Conservation (phyloP, 2,329 filamentous ascomycete species). For the Dothiorella sarmentorum region DNA sequence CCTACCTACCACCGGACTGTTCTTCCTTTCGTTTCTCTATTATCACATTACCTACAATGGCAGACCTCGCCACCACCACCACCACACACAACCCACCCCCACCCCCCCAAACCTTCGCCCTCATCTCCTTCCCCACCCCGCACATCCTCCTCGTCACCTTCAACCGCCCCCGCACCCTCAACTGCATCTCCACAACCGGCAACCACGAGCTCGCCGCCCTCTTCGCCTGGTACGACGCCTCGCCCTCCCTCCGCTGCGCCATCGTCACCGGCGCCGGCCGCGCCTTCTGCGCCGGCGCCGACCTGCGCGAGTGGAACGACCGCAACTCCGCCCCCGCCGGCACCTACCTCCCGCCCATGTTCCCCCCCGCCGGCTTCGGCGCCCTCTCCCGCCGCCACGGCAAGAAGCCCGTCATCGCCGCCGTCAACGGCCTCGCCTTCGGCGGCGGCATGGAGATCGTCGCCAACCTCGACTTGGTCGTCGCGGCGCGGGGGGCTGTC, state of each 20-base stretch:
- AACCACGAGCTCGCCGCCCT: constrained; percentile 19
- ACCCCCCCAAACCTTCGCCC: constrained; percentile 31
- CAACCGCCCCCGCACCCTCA: constrained; percentile 19
- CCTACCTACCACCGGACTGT: neutral
- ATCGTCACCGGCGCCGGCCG: constrained; percentile 22
- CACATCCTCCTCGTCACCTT: constrained; percentile 20
- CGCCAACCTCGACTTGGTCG: constrained; percentile 28
- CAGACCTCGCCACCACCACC: neutral
- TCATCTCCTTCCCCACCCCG: constrained; percentile 9
- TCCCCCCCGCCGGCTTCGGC: constrained; percentile 44
- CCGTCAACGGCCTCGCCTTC: constrained; percentile 52
- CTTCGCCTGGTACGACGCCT: constrained; percentile 18
- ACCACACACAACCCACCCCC: constrained; percentile 29
- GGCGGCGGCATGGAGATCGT: constrained; percentile 28
- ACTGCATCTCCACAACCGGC: constrained; percentile 19
- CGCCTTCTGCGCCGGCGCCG: constrained; percentile 22
- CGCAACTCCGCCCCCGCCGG: neutral
- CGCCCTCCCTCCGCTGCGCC: constrained; percentile 18
- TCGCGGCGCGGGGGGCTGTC: constrained; percentile 24
- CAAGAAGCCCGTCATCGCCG: constrained; percentile 60
- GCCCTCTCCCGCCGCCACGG: constrained; percentile 55
- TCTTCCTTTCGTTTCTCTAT: neutral
- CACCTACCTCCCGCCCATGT: neutral
- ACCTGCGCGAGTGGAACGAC: constrained; percentile 24
- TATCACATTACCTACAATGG: neutral